Evolutionary conservation across 352 stramenopile species (phyloP), one percentile per base, ranked within the genome.

Genomic region (Pythium guiyangense): DNA sequence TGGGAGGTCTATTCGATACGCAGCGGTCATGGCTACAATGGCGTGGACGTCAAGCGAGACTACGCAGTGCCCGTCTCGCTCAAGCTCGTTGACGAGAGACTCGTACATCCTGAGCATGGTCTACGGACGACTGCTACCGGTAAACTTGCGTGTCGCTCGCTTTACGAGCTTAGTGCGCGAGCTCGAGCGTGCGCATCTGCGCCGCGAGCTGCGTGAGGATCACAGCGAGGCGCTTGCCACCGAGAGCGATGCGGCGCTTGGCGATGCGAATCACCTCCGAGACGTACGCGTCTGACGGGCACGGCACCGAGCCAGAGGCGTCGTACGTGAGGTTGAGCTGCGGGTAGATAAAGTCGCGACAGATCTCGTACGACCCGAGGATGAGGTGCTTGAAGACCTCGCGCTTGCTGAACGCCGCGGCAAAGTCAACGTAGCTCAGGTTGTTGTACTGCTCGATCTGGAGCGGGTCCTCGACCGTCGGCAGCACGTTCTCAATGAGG

Each of bases 151-250:
- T 1, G 22, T 22, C 22, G 22, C 22, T 22, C 22, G 22, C 1
- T 22, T 1, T 1, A 22, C 22, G 22, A 39, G 11, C 37, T 18
- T 42, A 42, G 11, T 42, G 37, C 37, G 65, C 72, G 45, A 85
- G 64, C 8, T 61, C 61, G 29, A 70, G 68, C 18, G 52, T 51
- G 42, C 73, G 66, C 29, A 88, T 49, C 53, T 84, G 74, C 35
- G 67, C 54, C 2, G 71, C 73, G 44, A 86, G 69, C 54, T 88
- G 67, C 44, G 73, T 84, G 14, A 87, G 61, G 18, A 90, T 59
- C 1, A 86, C 66, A 11, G 77, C 68, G 40, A 90, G 71, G 15
- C 77, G 76, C 31, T 64, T 71, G 58, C 77, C 79, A 20, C 64
- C 79, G 22, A 80, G 49, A 0, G 71, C 66, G 37, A 85, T 78